A percentile compares a stretch with the other conserved stretches of the same genome.
Conservation (phyloP, 768 basidiomycete genomes). For the Kwoniella heveanensis region DNA sequence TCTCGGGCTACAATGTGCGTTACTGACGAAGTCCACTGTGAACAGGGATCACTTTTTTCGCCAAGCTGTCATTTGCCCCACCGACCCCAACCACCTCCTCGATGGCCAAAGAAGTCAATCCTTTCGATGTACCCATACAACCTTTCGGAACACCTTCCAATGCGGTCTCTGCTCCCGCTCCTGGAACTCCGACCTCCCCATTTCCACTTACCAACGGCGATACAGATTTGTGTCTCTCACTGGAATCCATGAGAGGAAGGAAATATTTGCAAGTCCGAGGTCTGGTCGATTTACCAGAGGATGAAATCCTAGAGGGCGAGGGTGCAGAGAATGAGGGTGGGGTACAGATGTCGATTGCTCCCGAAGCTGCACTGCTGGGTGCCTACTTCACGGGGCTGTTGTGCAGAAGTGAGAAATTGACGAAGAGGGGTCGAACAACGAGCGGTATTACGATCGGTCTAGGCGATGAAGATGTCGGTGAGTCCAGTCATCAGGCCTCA, state of each 20-base stretch:
- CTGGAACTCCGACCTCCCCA: conserved; percentile 25
- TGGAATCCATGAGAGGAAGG: conserved; percentile 53
- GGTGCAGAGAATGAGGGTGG: conserved; percentile 27
- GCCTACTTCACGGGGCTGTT: conserved; percentile 46
- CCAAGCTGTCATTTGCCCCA: conserved; percentile 34
- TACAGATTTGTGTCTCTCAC: conserved; percentile 53
- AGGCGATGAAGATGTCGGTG: conserved; percentile 51
- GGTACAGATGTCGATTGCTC: conserved; percentile 50
- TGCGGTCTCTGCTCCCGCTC: conserved; percentile 2
- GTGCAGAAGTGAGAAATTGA: conserved; percentile 32
- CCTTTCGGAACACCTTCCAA: conserved; percentile 6
- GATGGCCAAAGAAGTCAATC: conserved; percentile 31
- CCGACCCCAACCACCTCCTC: conserved; percentile 33
- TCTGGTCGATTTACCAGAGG: conserved; percentile 38
- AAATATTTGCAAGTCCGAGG: conserved; percentile 49
- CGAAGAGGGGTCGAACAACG: conserved; percentile 37
- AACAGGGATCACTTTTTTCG: conserved; percentile 50
- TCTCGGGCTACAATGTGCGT: too few relatives aligned
- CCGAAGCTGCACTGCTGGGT: conserved; percentile 34
- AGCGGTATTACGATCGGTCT: conserved; percentile 48
- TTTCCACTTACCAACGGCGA: conserved; percentile 39
- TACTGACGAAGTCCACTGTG: too few relatives aligned
- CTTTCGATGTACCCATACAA: conserved; percentile 40
- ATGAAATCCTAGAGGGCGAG: conserved; percentile 39
- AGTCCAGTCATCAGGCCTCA: too few relatives aligned